These are phyloP conservation scores for Trichoderma citrinoviride DNA, from an alignment of 2,329 filamentous ascomycete genomes.

Conservation along the genomic window DNA sequence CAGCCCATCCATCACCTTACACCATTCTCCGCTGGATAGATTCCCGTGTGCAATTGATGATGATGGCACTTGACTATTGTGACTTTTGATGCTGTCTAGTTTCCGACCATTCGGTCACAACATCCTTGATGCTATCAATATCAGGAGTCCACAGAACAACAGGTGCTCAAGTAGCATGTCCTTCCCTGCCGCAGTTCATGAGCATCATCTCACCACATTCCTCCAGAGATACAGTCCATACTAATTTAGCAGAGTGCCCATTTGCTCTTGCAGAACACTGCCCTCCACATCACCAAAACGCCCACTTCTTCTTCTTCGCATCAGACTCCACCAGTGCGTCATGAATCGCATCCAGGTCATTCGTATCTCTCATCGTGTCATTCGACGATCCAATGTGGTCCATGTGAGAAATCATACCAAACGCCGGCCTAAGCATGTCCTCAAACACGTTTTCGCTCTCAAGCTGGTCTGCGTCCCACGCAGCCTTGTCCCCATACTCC, in stretches of 20 bases:
- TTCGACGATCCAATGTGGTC: slow-evolving; percentile 34
- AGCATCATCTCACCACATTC: neutral
- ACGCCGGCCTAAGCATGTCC: slow-evolving; percentile 30
- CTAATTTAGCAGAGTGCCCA: neutral
- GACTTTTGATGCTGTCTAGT: no score
- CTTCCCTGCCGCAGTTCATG: neutral
- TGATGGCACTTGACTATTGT: no score
- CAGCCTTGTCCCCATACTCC: slow-evolving; percentile 29
- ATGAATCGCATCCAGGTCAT: slow-evolving; percentile 15
- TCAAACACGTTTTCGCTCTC: slow-evolving; percentile 27
- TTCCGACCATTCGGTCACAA: no score
- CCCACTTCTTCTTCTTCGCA: neutral
- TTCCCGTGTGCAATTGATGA: no score
- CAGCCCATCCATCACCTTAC: no score
- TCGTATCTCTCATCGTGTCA: slow-evolving; percentile 26
- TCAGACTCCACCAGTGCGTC: slow-evolving; percentile 16
- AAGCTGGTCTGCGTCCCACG: slow-evolving; percentile 30
- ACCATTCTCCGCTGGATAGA: no score
- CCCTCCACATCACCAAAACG: slow-evolving; percentile 4
- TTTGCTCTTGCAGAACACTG: neutral
- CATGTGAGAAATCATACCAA: slow-evolving; percentile 35
- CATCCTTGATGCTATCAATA: no score
- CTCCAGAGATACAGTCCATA: neutral
- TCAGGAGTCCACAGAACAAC: no score
- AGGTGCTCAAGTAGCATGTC: neutral